Percentiles rank a stretch among this genome's conserved stretches.
Conservation (phyloP, 1,284 basidiomycete genomes). For the Lignosus rhinocerotis region DNA sequence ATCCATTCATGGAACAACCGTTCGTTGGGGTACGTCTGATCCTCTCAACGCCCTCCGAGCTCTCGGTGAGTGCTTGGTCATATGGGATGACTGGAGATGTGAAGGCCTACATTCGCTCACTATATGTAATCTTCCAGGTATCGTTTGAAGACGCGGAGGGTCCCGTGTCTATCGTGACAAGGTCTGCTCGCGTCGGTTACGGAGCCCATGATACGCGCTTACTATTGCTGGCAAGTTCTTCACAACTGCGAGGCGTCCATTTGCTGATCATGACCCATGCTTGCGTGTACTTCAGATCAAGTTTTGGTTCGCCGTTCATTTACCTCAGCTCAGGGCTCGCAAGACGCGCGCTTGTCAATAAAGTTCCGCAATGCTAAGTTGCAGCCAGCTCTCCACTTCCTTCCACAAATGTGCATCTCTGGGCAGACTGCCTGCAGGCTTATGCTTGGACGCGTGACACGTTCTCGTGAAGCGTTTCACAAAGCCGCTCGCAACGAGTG, state of each 20-base stretch:
- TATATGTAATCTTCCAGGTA: neutral
- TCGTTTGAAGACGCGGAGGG: neutral
- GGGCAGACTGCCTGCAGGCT: constrained; percentile 4
- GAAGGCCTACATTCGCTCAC: neutral
- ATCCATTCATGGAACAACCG: neutral
- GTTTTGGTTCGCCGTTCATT: neutral
- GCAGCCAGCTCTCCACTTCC: neutral
- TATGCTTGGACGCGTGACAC: constrained; percentile 18
- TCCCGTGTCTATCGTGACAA: neutral
- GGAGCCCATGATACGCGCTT: neutral
- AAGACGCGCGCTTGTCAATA: neutral
- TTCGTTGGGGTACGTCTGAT: neutral
- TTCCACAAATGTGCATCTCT: constrained; percentile 5
- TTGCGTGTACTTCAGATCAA: neutral
- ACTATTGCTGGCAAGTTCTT: neutral
- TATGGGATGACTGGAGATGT: neutral
- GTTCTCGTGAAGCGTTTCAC: constrained; percentile 17
- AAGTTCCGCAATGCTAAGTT: neutral
- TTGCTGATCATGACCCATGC: neutral
- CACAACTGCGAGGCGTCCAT: neutral
- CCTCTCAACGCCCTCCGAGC: neutral
- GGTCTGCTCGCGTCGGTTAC: neutral
- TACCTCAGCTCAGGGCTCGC: neutral
- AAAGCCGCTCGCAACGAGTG: constrained; percentile 8
- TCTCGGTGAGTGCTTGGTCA: constrained; percentile 15